Evolutionary conservation across 345 rosid genomes (phyloP), one percentile per base, ranked within the genome.

Genomic region (Limnanthes douglasii): DNA sequence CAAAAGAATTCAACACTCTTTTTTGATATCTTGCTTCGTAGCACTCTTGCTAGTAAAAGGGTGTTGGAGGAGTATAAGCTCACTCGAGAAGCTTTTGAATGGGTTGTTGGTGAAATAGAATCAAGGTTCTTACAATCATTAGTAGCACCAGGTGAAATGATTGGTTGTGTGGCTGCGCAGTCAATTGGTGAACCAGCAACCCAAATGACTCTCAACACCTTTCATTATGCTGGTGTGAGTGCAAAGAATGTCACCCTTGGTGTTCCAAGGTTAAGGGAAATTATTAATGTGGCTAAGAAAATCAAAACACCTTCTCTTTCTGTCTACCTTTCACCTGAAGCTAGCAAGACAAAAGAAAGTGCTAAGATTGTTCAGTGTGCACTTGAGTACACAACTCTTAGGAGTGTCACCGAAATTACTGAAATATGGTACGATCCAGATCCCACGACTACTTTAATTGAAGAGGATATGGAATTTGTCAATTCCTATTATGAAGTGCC

Each of bases 131-230:
- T 77, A 35, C 98, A 83, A 53, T 88, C 98, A 13, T 40, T 79
- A 16, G 98, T 88, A 19, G 95, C 98, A 43, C 84, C 95, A 0
- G 98, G 98, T 18, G 98, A 88, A 64, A 88, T 84, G 98, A 88
- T 88, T 21, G 98, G 98, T 18, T 88, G 98, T 61, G 94, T 88
- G 53, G 98, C 98, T 48, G 95, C 98, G 31, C 98, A 88, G 50
- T 88, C 95, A 13, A 88, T 88, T 57, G 98, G 98, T 51, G 98
- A 88, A 61, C 98, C 98, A 54, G 98, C 98, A 27, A 88, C 98
- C 11, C 98, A 88, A 64, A 88, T 88, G 98, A 88, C 98, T 39
- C 81, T 88, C 8, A 88, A 88, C 53, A 88, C 98, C 4, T 88
- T 84, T 59, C 98, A 88, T 47, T 88, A 79, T 41, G 98, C 98